Evolutionary conservation across 768 basidiomycete genomes (phyloP).

Genomic region (Leccinum fibrillosum): DNA sequence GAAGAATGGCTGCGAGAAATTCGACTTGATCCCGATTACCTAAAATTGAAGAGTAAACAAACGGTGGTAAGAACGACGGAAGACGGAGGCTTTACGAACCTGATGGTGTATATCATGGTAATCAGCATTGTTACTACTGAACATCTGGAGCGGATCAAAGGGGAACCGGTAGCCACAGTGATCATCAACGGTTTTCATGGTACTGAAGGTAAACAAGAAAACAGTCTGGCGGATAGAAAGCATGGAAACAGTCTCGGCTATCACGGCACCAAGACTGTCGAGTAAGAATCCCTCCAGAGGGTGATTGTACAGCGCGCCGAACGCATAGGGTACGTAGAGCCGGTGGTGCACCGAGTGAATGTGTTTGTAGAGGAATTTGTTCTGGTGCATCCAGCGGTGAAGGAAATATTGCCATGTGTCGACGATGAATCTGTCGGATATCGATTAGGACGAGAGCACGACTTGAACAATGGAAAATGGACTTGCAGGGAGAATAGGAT

Average conservation of each 20-base stretch:
- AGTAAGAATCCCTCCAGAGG: conserved; percentile 91
- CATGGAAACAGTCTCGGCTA: conserved; percentile 66
- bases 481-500: conserved; percentile 82
- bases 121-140: conserved; percentile 88
- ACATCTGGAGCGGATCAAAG: conserved; percentile 86
- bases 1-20: conserved; percentile 96
- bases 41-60: conserved; percentile 1
- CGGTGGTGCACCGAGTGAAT: conserved; percentile 95
- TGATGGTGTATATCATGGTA: conserved; percentile 99
- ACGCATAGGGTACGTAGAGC: conserved; percentile 95
- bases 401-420: conserved; percentile 99
- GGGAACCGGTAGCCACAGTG: conserved; percentile 90
- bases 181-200: conserved; percentile 92
- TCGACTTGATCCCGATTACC: conserved; percentile 84
- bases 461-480: neutral
- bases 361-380: conserved; percentile 86
- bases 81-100: conserved; percentile 37
- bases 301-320: conserved; percentile 96
- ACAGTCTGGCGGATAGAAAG: conserved; percentile 83
- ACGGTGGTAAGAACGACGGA: neutral
- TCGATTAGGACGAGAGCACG: neutral
- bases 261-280: conserved; percentile 74
- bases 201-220: conserved; percentile 79
- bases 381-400: conserved; percentile 88
- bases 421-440: conserved; percentile 68